Conservation (phyloP, 2,329 filamentous ascomycete genomes). For the Aspergillus amoenus region DNA sequence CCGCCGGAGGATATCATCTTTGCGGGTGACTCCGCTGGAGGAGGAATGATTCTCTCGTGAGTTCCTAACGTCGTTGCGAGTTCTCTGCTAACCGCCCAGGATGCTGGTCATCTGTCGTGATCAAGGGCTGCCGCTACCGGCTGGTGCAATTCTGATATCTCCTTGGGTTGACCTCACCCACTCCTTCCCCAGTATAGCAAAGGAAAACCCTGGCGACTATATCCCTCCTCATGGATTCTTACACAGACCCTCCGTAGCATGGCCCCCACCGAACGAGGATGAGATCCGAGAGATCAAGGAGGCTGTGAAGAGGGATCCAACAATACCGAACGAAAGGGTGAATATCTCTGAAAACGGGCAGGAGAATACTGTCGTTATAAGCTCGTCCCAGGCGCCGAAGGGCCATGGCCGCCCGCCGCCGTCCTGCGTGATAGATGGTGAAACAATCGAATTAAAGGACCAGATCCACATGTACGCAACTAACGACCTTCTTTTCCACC, state of each 20-base stretch:
- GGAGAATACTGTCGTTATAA: slow-evolving; percentile 22
- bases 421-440: slow-evolving; percentile 71
- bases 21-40: slow-evolving; percentile 90
- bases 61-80: slow-evolving; percentile 11
- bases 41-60: slow-evolving; percentile 75
- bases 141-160: slow-evolving; percentile 85
- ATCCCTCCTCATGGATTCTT: slow-evolving; percentile 86
- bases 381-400: not conserved
- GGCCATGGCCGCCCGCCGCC: slow-evolving; percentile 28
- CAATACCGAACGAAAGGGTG: slow-evolving; percentile 7
- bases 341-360: slow-evolving; percentile 26
- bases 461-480: slow-evolving; percentile 89
- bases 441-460: slow-evolving; percentile 73
- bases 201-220: slow-evolving; percentile 74
- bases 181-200: slow-evolving; percentile 86
- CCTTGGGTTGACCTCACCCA: slow-evolving; percentile 96
- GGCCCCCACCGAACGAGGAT: slow-evolving; percentile 85
- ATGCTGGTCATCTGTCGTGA: slow-evolving; percentile 80
- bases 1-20: slow-evolving; percentile 80
- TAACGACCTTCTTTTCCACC: slow-evolving; percentile 81
- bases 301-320: slow-evolving; percentile 47
- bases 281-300: slow-evolving; percentile 57
- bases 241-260: slow-evolving; percentile 83
- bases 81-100: slow-evolving; percentile 27
- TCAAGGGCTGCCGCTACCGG: slow-evolving; percentile 77